A percentile compares a stretch with the other conserved stretches of the same genome.
Evolutionary conservation across 371 early-diverging fungal species (phyloP).

Genomic region (Saksenaea vasiformis): DNA sequence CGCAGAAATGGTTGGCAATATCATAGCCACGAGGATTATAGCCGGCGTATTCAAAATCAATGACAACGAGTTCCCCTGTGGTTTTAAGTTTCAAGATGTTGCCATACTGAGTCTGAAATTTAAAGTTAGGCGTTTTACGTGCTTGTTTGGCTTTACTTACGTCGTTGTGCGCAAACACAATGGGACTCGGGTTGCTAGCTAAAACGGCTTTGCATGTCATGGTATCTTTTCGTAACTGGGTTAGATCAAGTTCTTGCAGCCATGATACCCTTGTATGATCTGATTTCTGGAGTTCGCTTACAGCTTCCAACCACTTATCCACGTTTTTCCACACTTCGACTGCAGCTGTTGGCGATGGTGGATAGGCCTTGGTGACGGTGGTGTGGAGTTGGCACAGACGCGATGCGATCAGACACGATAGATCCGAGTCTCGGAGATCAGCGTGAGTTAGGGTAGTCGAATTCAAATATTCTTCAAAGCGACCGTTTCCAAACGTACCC

Average conservation of each 20-base stretch:
- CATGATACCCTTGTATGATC: constrained; percentile 18
- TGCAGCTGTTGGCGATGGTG: constrained; percentile 39
- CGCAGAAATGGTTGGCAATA: constrained; percentile 89
- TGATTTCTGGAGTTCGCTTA: constrained; percentile 12
- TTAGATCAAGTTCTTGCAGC: constrained; percentile 44
- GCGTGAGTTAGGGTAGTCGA: constrained; percentile 69
- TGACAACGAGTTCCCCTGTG: constrained; percentile 31
- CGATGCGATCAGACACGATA: constrained; percentile 75
- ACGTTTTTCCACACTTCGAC: constrained; percentile 70
- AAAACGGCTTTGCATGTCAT: constrained; percentile 42
- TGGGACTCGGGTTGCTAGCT: constrained; percentile 44
- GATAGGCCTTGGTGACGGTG: constrained; percentile 64
- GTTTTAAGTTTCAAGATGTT: constrained; percentile 34
- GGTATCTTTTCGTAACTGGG: constrained; percentile 48
- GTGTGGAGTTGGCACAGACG: constrained; percentile 76
- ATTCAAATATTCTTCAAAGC: constrained; percentile 85
- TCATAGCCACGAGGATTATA: constrained; percentile 85
- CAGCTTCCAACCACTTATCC: constrained; percentile 62
- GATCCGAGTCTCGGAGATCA: constrained; percentile 66
- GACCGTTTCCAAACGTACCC: constrained; percentile 88
- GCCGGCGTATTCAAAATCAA: constrained; percentile 90
- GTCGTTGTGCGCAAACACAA: constrained; percentile 87
- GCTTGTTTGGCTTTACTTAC: constrained; percentile 42
- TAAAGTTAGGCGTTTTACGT: not conserved
- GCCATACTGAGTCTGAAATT: constrained; percentile 33